Evolutionary conservation across 2,329 filamentous ascomycete genomes (phyloP), one percentile per base, ranked within the genome.

Genomic region (Cordyceps fumosorosea): DNA sequence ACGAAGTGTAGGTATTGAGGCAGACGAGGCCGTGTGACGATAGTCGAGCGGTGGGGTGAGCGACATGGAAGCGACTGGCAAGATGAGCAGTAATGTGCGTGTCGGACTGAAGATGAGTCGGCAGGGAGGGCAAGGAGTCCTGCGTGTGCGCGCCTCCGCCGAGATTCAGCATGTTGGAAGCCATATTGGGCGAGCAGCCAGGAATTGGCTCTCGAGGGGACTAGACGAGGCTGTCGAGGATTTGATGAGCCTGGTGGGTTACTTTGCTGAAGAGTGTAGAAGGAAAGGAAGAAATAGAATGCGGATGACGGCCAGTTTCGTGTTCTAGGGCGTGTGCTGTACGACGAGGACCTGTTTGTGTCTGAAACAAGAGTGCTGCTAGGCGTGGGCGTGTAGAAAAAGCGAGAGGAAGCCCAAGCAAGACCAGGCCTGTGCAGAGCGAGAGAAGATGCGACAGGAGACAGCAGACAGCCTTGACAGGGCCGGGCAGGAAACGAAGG

Each of bases 1-100:
- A 93, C 12, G 91, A 90, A 12, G 91, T 93, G 74, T 96, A 98
- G 22, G 93, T 99, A 79, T 99, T 99, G 66, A 99, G 81, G 58
- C 90, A 89, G 71, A 99, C 89, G 68, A 98, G 83, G 55, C 89
- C 95, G 73, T 98, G 93, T 0, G 92, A 96, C 0, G 93, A 97
- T 20, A 99, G 85, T 55, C 86, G 86, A 59, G 95, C 91, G 0
- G 93, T 96, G 11, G 95, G 92, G 63, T 95, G 80, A 60, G 90
- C 89, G 59, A 96, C 89, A 78, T 99, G 95, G 75, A 96, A 99
- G 60, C 93, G 91, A 74, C 85, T 91, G 68, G 90, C 91, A 65
- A 95, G 84, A 74, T 93, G 90, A 58, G 89, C 89, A 3, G 90
- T 95, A 67, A 93, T 80, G 70, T 91, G 88, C 52, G 88, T 89